Evolutionary conservation across 208 protist genomes (phyloP), one percentile per base, ranked within the genome.

Genomic region (Crithidia mellificae): DNA sequence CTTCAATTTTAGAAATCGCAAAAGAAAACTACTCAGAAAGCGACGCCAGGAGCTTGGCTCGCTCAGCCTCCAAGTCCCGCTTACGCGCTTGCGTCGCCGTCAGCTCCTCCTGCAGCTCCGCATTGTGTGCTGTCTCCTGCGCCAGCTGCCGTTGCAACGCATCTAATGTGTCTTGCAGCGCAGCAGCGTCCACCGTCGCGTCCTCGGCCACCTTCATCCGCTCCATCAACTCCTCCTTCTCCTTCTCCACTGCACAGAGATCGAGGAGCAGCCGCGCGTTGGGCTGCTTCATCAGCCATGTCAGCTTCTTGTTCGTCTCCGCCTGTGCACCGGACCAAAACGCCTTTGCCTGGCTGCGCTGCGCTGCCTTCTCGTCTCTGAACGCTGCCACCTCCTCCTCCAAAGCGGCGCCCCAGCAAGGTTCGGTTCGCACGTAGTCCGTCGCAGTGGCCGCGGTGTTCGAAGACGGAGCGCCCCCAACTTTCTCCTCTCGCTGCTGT

Each of bases 221-320:
- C 15, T 58, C 38, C 14, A 22, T 11, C 38, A 70, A 32, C 25
- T 64, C 56, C 25, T 51, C 63, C 6, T 29, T 86, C 27, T 68
- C 66, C 36, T 57, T 25, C 44, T 77, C 53, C 43, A 70, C 47
- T 0, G 39, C 41, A 39, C 72, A 70, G 32, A 88, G 65, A 15
- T 84, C 69, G 53, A 46, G 41, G 12, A 93, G 68, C 32, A 79
- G 72, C 27, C 57, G 47, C 25, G 85, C 66, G 49, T 78, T 74
- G 3, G 65, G 62, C 66, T 88, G 82, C 51, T 76, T 74, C 25
- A 59, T 38, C 24, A 88, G 73, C 82, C 82, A 88, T 41, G 66
- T 61, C 65, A 83, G 39, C 55, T 84, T 83, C 52, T 88, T 88
- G n/a, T 73, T 24, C 51, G 57, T 29, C 57, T 86, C 81, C 5